Percentiles rank a stretch among this genome's conserved stretches.
These are phyloP conservation scores for Plectosphaerella plurivora DNA, from an alignment of 2,329 filamentous ascomycete species.

Conservation along the genomic window DNA sequence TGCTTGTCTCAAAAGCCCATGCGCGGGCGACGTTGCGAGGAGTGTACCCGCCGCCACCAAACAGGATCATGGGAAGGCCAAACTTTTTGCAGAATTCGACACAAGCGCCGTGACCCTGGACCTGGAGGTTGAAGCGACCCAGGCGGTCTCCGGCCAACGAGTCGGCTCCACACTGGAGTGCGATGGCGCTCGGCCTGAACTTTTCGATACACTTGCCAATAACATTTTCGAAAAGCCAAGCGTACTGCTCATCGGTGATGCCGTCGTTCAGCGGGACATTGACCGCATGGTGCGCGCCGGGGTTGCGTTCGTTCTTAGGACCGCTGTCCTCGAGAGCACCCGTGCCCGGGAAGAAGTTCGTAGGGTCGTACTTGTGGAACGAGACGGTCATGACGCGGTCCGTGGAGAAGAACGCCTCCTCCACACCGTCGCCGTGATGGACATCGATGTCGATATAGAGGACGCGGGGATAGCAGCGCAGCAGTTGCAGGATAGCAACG, in stretches of 20 bases:
- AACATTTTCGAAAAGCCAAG: slow-evolving; percentile 76
- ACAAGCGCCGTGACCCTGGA: slow-evolving; percentile 88
- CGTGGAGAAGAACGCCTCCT: slow-evolving; percentile 89
- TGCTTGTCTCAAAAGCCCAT: slow-evolving; percentile 94
- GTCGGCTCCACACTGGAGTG: slow-evolving; percentile 93
- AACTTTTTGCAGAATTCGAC: slow-evolving; percentile 83
- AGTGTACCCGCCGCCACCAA: slow-evolving; percentile 94
- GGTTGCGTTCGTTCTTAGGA: slow-evolving; percentile 75
- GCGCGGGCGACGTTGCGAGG: slow-evolving; percentile 93
- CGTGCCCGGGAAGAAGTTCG: slow-evolving; percentile 83
- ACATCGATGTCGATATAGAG: slow-evolving; percentile 97
- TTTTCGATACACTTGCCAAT: slow-evolving; percentile 73
- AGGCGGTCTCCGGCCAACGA: slow-evolving; percentile 89
- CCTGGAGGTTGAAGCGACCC: slow-evolving; percentile 94
- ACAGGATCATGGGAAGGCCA: slow-evolving; percentile 76
- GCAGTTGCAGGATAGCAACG: slow-evolving; percentile 85
- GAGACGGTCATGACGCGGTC: slow-evolving; percentile 91
- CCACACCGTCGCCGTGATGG: slow-evolving; percentile 88
- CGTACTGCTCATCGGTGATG: slow-evolving; percentile 87
- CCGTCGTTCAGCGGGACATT: slow-evolving; percentile 90
- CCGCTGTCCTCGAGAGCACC: slow-evolving; percentile 84
- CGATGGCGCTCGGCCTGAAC: slow-evolving; percentile 87
- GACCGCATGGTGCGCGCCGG: slow-evolving; percentile 82
- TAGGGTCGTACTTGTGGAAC: slow-evolving; percentile 90
- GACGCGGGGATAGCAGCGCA: slow-evolving; percentile 89